Evolutionary conservation across 495 filamentous ascomycete species (phyloP).

Genomic region (Mycothermus thermophilus): DNA sequence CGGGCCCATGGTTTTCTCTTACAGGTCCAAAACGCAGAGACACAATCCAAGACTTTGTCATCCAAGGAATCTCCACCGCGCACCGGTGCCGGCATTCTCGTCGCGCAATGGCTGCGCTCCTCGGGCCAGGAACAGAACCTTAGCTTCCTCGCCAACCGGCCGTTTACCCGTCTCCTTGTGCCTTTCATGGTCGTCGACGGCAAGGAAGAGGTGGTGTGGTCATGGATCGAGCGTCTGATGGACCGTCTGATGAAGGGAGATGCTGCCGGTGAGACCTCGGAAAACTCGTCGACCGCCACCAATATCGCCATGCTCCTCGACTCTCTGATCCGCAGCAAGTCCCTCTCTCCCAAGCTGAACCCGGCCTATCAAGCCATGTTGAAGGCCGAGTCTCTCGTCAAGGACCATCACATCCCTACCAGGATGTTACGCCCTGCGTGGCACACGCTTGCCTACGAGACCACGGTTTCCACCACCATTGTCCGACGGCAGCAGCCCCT

Average conservation of each 20-base stretch:
- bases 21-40: constrained; percentile 18
- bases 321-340: constrained; percentile 16
- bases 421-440: constrained; percentile 13
- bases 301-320: constrained; percentile 8
- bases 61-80: constrained; percentile 19
- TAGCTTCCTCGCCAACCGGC: constrained; percentile 18
- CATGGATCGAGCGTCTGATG: constrained; percentile 24
- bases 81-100: constrained; percentile 28
- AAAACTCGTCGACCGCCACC: constrained; percentile 1
- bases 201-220: constrained; percentile 27
- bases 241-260: constrained; percentile 8
- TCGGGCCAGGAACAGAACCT: constrained; percentile 29
- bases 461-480: constrained; percentile 25
- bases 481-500: too few relatives aligned
- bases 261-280: not conserved
- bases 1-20: constrained; percentile 29
- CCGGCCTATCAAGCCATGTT: constrained; percentile 22
- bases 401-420: constrained; percentile 1
- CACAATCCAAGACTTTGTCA: constrained; percentile 13
- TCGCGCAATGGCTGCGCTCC: constrained; percentile 39
- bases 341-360: constrained; percentile 16
- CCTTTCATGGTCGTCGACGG: constrained; percentile 39
- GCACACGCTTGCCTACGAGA: constrained; percentile 18
- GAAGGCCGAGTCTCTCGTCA: constrained; percentile 16
- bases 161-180: constrained; percentile 23